These are phyloP conservation scores for Cladosporium sp. DNA, from an alignment of 2,329 filamentous ascomycete genomes.

Conservation along the genomic window DNA sequence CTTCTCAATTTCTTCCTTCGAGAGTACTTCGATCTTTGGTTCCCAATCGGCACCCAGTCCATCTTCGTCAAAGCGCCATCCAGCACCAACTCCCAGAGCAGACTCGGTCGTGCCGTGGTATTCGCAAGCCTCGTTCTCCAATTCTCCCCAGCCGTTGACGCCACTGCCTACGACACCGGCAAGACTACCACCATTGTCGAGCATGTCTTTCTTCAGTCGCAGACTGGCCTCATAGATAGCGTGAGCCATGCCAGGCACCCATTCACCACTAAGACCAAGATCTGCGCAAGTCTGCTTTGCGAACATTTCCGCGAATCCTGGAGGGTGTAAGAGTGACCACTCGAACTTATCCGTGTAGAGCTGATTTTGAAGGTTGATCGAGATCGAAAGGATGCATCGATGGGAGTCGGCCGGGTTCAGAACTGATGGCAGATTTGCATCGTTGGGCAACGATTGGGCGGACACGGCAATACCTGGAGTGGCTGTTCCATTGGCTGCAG, in stretches of 20 bases:
- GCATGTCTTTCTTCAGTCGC: conserved; percentile 92
- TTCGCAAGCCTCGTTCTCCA: conserved; percentile 86
- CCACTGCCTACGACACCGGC: conserved; percentile 72
- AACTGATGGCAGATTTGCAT: conserved; percentile 51
- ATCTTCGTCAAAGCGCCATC: conserved; percentile 95
- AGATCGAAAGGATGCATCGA: conserved; percentile 86
- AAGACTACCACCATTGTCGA: conserved; percentile 69
- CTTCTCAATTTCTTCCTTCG: conserved; percentile 97
- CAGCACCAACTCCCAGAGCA: conserved; percentile 67
- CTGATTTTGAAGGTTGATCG: conserved; percentile 86
- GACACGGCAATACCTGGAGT: conserved; percentile 65
- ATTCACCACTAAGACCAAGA: conserved; percentile 84
- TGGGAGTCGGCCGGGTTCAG: conserved; percentile 93
- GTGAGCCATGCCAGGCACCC: conserved; percentile 91
- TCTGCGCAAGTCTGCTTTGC: conserved; percentile 92
- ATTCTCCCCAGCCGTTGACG: conserved; percentile 69
- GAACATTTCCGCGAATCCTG: conserved; percentile 88
- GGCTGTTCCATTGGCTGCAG: conserved; percentile 48
- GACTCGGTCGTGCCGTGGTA: conserved; percentile 41
- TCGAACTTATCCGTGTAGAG: conserved; percentile 97
- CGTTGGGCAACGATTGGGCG: conserved; percentile 59
- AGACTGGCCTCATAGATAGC: conserved; percentile 95
- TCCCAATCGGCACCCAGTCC: conserved; percentile 66
- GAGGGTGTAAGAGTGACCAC: conserved; percentile 91
- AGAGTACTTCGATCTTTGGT: conserved; percentile 61